Base-by-base conservation (phyloP, 2,329 filamentous ascomycete species). In the Falciphora oryzae region DNA sequence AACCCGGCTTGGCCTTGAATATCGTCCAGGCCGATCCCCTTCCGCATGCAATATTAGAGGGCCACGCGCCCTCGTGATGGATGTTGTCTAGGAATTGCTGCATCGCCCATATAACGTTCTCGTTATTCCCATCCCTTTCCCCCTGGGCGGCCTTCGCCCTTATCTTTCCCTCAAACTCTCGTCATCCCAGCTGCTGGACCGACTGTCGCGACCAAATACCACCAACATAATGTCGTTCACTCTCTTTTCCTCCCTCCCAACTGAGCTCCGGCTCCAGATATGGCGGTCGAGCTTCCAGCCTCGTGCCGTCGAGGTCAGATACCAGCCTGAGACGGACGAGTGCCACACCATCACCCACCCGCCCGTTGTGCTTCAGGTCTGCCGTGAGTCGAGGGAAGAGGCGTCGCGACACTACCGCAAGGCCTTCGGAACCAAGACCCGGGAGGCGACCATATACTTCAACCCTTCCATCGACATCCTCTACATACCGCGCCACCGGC, bases 351-450 rank as follows among this genome's bases (percentile, higher is more conserved):
- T 72, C 5, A 74, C 79, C 10, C 68, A 71, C 44, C 75, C 76
- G 16, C 80, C 80, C 0, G 68, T 75, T 14, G 69, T 79, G 57
- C 74, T 82, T 18, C 77, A 79, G 53, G 73, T 72, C 65, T 78
- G 73, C 67, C 75, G 69, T 38, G 80, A 82, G 70, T 75, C 80
- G 8, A 75, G 80, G 53, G 65, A 69, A 53, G 79, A 81, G 68
- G 77, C 76, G 29, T 69, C 77, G 62, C 72, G 73, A 59, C 65
- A 76, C 56, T 82, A 79, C 70, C 73, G 68, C 65, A 71, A 63
- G 44, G 71, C 72, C 44, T 78, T 77, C 66, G 73, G 72, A 60
- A 77, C 76, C 38, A 68, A 67, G 44, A 69, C 72, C 35, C 71
- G 73, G 63, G 68, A 72, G 16, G 67, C 70, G 27, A 72, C 75